These are phyloP conservation scores for Termitomyces titanicus DNA, from an alignment of 768 basidiomycete species.

Conservation along the genomic window DNA sequence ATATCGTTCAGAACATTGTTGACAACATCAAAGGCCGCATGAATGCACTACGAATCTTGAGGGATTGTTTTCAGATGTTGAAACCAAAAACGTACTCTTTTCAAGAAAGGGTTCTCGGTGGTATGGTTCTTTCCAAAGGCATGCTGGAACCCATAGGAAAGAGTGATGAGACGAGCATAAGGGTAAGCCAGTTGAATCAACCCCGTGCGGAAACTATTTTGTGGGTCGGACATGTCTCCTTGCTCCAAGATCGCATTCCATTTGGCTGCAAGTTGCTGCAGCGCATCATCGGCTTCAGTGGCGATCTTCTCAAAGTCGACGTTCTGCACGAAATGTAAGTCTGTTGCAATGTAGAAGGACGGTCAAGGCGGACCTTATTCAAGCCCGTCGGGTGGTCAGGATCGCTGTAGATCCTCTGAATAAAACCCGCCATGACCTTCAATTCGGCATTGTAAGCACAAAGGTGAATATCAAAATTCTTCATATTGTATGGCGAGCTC, in stretches of 20 bases:
- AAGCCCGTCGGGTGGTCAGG: constrained; percentile 71
- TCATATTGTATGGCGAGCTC: constrained; percentile 62
- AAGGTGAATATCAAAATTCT: constrained; percentile 76
- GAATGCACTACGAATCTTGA: constrained; percentile 47
- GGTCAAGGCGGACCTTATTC: constrained; percentile 52
- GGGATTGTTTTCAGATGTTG: not conserved
- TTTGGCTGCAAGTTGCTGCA: constrained; percentile 48
- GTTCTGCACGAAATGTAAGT: constrained; percentile 32
- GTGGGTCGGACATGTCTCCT: constrained; percentile 51
- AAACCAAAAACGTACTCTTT: constrained; percentile 44
- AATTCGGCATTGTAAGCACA: constrained; percentile 77
- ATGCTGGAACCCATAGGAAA: constrained; percentile 78
- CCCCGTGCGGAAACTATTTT: constrained; percentile 58
- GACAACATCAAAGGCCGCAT: constrained; percentile 65
- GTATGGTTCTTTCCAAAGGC: constrained; percentile 59
- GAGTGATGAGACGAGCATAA: constrained; percentile 63
- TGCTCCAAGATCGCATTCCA: constrained; percentile 56
- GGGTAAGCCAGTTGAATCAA: constrained; percentile 60
- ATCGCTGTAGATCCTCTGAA: constrained; percentile 66
- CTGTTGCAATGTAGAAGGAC: not conserved
- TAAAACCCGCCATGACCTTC: constrained; percentile 57
- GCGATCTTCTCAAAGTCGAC: constrained; percentile 64
- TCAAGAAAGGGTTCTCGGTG: constrained; percentile 64
- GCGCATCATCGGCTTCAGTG: constrained; percentile 63
- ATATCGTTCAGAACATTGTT: constrained; percentile 56